Base-by-base conservation (phyloP, 1,284 basidiomycete genomes). In the Melampsora larici-populina region DNA sequence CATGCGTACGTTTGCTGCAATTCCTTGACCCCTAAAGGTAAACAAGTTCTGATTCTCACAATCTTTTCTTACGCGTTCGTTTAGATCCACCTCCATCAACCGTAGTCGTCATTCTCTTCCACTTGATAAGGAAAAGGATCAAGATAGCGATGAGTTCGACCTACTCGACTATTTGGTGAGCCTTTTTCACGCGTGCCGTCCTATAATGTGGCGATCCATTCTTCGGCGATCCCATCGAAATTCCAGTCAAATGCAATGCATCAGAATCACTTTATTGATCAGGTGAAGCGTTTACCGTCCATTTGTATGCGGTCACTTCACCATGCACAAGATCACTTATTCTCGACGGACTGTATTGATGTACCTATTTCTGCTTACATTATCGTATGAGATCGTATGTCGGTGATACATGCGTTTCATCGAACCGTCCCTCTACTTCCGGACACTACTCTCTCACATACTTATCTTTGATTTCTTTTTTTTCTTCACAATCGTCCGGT, bases 141-240 rank as follows among this genome's bases (percentile, higher is more conserved):
- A 29, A 58, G 46, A n/a, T 15, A 65, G 69, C n/a, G 75, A 70
- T 18, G 68, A 70, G 29, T 78, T 78, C 24, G 75, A 77, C 33
- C 46, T 77, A 9, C 48, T 77, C 24, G 29, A 26, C 18, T 77
- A 77, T 29, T n/a, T 77, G 55, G 75, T 77, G 33, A 15, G 73
- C 68, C 24, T 11, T 31, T 13, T 24, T 36, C 17, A 4, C 51
- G 5, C 51, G 17, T 21, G 3, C 9, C 36, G 3, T 3, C 36
- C 3, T 4, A 36, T n/a, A n/a, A n/a, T n/a, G 36, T 36, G 36
- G 9, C 9, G 36, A 36, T 36, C 36, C 9, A 3, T 36, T 36
- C 36, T 36, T 36, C 36, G 9, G 3, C 36, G 36, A 4, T 9
- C 36, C 36, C 36, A 36, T 36, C 9, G 9, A 36, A 36, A 3